These are phyloP conservation scores for Sequoiadendron giganteum DNA, from an alignment of 75 land plant genomes.

Conservation along the genomic window DNA sequence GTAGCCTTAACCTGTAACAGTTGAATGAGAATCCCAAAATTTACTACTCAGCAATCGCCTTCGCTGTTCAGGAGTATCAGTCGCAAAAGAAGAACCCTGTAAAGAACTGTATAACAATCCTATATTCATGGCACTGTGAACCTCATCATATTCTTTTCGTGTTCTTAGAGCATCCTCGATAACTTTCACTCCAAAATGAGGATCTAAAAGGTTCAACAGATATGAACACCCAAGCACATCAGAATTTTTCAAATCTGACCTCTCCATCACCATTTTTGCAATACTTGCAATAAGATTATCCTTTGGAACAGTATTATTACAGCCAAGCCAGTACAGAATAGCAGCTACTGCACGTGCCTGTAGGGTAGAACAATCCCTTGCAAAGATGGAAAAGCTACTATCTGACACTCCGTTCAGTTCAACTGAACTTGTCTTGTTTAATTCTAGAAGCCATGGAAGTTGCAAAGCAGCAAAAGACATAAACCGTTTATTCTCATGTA, in stretches of 20 bases:
- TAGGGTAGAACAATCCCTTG: constrained; percentile 25
- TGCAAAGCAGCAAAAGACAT: constrained; percentile 56
- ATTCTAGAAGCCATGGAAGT: constrained; percentile 80
- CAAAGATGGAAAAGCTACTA: constrained; percentile 11
- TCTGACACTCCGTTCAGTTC: constrained; percentile 13
- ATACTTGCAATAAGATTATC: constrained; percentile 70
- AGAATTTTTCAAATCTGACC: constrained; percentile 47
- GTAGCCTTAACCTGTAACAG: constrained; percentile 43
- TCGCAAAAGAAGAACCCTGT: constrained; percentile 39
- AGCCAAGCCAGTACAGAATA: constrained; percentile 69
- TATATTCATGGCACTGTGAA: constrained; percentile 60
- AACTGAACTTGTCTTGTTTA: constrained; percentile 34
- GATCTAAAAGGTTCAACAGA: constrained; percentile 76
- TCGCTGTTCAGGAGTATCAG: constrained; percentile 45
- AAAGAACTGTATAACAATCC: constrained; percentile 67
- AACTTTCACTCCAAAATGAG: constrained; percentile 63
- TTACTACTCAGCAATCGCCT: constrained; percentile 46
- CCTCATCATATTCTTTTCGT: constrained; percentile 45
- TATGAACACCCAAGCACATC: constrained; percentile 62
- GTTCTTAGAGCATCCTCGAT: constrained; percentile 65
- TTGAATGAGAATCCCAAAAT: constrained; percentile 37
- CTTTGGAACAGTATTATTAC: constrained; percentile 48
- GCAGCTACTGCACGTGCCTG: constrained; percentile 39
- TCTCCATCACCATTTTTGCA: constrained; percentile 59
- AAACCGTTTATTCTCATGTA: constrained; percentile 51